A percentile compares a stretch with the other conserved stretches of the same genome.
Evolutionary conservation across 1,284 basidiomycete genomes (phyloP).

Genomic region (Ceratobasidium sp.): DNA sequence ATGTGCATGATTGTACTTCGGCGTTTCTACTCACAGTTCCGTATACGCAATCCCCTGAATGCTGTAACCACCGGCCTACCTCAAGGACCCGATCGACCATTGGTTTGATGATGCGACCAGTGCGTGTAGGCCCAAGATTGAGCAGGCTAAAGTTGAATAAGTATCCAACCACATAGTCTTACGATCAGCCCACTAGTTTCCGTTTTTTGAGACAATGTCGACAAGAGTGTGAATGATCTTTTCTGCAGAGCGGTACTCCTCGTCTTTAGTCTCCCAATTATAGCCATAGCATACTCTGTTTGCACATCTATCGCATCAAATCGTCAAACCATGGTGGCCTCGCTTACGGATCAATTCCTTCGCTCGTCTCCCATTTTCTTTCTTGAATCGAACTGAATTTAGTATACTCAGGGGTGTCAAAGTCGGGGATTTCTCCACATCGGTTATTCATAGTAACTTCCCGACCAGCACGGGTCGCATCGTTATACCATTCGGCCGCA

Average conservation of each 20-base stretch:
- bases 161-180: not conserved
- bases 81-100: constrained; percentile 59
- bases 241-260: constrained; percentile 59
- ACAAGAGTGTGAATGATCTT: constrained; percentile 60
- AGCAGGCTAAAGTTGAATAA: constrained; percentile 52
- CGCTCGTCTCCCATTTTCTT: constrained; percentile 63
- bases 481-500: constrained; percentile 61
- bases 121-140: constrained; percentile 62
- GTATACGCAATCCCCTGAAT: constrained; percentile 61
- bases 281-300: constrained; percentile 48
- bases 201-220: constrained; percentile 64
- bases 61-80: constrained; percentile 60
- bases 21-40: constrained; percentile 53
- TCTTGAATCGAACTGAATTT: constrained; percentile 60
- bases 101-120: constrained; percentile 59
- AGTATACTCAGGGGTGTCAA: constrained; percentile 66
- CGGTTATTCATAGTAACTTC: constrained; percentile 67
- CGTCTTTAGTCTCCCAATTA: constrained; percentile 53
- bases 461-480: constrained; percentile 56
- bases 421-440: constrained; percentile 43
- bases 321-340: not conserved
- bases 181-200: constrained; percentile 56
- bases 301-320: not conserved
- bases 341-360: constrained; percentile 49
- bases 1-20: not conserved